A percentile compares a stretch with the other conserved stretches of the same genome.
Conservation (phyloP, 1,139 yeast species). For the Arxiozyma bovina region DNA sequence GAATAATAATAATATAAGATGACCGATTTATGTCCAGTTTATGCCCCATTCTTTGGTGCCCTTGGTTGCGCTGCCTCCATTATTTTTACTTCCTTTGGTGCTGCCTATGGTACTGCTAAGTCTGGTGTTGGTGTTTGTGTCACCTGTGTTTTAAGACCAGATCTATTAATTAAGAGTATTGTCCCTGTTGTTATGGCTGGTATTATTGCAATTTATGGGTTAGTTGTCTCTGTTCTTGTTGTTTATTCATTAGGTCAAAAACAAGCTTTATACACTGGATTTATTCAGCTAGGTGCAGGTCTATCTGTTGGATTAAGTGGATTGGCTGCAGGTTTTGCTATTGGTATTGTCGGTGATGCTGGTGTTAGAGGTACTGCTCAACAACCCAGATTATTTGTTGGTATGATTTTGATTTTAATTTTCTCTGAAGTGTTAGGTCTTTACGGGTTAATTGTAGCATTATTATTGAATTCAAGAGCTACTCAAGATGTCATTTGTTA, state of each 20-base stretch:
- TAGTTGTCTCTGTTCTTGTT: slow-evolving; percentile 92
- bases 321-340: slow-evolving; percentile 95
- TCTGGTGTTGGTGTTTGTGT: slow-evolving; percentile 99
- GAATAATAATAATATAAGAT: background rate
- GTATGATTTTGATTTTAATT: slow-evolving; percentile 93
- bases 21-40: slow-evolving; percentile 33
- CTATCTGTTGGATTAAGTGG: slow-evolving; percentile 95
- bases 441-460: slow-evolving; percentile 95
- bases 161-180: slow-evolving; percentile 76
- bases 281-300: slow-evolving; percentile 98
- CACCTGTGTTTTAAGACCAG: slow-evolving; percentile 95
- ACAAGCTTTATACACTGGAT: slow-evolving; percentile 93
- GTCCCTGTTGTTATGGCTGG: slow-evolving; percentile 99
- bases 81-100: slow-evolving; percentile 97
- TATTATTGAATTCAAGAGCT: slow-evolving; percentile 94
- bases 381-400: slow-evolving; percentile 94
- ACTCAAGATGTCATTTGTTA: slow-evolving; percentile 82
- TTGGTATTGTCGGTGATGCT: slow-evolving; percentile 97
- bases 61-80: slow-evolving; percentile 99
- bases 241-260: slow-evolving; percentile 82
- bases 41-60: slow-evolving; percentile 84
- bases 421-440: slow-evolving; percentile 98
- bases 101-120: slow-evolving; percentile 99
- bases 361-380: slow-evolving; percentile 97
- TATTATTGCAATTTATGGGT: slow-evolving; percentile 97